Base-by-base conservation (phyloP, 192 early-diverging fungal species). In the Radiomyces spectabilis region DNA sequence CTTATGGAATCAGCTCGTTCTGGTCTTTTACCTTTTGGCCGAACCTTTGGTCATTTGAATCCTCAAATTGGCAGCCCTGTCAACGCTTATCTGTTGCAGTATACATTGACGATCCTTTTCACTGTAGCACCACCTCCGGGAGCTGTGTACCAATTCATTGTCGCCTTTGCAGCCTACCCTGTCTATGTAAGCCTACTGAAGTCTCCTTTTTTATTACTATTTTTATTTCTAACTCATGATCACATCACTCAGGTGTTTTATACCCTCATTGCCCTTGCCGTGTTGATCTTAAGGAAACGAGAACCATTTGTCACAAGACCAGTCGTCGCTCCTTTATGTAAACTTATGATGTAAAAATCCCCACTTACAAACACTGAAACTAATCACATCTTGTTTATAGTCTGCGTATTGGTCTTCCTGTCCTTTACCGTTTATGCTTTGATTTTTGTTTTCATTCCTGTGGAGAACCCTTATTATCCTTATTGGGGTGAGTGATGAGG, bases 401-500 rank as follows among this genome's bases (percentile, higher is more conserved):
- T 40, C n/a, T 47, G 43, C 7, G 63, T 58, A 6, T 25, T 57
- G 1, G 24, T 65, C 4, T 65, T 65, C 35, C 37, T 65, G 12
- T 7, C 29, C 2, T 53, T 59, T 12, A 52, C 51, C 25, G 24
- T 53, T 19, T 65, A 59, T 22, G 50, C 57, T 0, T 21, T 65
- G 31, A 15, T 58, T 2, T 65, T 65, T 65, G 63, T 65, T 15
- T 59, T 57, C 22, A 38, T 65, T 3, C 63, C 63, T n/a, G 51
- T 54, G 6, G 41, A 41, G 8, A 65, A 57, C 16, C 27, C 34
- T 43, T 51, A 51, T 18, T 65, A 65, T 34, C 56, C 63, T 6
- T 65, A 65, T 34, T 65, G 45, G 50, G 8, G 63, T 65, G 55
- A 40, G 30, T 58, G 16, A 27, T 35, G 13, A 5, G 46, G 24